Base-by-base conservation (phyloP, 78 protist species). In the Tieghemostelium lacteum region DNA sequence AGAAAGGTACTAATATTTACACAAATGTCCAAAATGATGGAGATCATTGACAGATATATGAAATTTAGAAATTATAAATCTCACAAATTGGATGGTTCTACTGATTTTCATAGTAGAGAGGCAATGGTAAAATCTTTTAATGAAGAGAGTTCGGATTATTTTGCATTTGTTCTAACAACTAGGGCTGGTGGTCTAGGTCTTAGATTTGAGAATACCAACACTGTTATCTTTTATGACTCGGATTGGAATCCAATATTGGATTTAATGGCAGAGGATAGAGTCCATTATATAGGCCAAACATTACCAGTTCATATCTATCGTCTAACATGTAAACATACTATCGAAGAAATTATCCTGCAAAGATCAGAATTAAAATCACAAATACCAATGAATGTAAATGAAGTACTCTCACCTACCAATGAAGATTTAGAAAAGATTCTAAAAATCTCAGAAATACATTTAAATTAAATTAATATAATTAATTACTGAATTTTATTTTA, bases 201-300 rank as follows among this genome's bases (percentile, higher is more conserved):
- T 70, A 98, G 98, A 64, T 62, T 98, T 34, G 97, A 98, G 3
- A 99, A 99, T 77, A 99, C 99, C 3, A 99, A 98, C 74, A 98
- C 99, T 1, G 99, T 98, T 31, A 96, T 98, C 71, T 98, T 98
- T 77, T 98, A 97, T 70, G 99, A 98, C 94, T 63, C 96, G 3
- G 99, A 97, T 62, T 98, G 99, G 99, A 98, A 98, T 77, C 99
- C 99, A 1, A 93, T 98, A 26, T 97, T 97, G 98, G 98, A 95
- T 26, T 85, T 92, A 5, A 94, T 92, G 37, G 99, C 99, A 29
- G 98, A 97, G 54, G 99, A 98, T 87, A 87, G 99, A 14, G 95
- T 98, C 36, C 99, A 98, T 66, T 88, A 99, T 26, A 97, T 98
- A 54, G 99, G 99, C 6, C 99, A 98, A 69, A 97, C 98, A 14